Conservation (phyloP, 2,329 filamentous ascomycete species). For the Claviceps sp. region DNA sequence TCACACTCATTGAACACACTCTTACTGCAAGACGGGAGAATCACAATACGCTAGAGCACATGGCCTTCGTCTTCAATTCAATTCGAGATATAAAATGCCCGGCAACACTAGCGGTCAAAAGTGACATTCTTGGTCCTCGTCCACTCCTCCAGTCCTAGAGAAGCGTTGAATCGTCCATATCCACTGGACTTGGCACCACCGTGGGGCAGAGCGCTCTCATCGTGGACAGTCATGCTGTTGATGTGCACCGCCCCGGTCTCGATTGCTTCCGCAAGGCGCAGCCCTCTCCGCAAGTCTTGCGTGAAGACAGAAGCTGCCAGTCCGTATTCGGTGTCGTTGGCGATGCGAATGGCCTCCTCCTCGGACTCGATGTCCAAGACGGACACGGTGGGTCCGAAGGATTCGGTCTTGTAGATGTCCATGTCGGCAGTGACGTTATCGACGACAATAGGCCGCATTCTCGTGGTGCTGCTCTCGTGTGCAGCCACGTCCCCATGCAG, state of each 20-base stretch:
- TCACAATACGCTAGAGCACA: too few relatives aligned
- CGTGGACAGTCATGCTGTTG: constrained; percentile 52
- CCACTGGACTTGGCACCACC: constrained; percentile 54
- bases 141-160: constrained; percentile 46
- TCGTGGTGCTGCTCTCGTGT: constrained; percentile 19
- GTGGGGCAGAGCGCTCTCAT: constrained; percentile 50
- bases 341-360: constrained; percentile 58
- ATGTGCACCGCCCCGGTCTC: constrained; percentile 58
- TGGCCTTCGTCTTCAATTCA: too few relatives aligned
- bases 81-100: too few relatives aligned
- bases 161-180: constrained; percentile 45
- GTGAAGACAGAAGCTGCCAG: constrained; percentile 62
- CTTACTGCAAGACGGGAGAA: too few relatives aligned
- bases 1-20: too few relatives aligned
- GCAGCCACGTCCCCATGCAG: constrained; percentile 25
- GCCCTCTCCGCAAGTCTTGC: constrained; percentile 43
- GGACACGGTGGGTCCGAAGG: constrained; percentile 63
- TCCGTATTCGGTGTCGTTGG: constrained; percentile 75
- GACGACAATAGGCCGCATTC: constrained; percentile 53
- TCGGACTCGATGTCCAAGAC: constrained; percentile 53
- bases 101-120: constrained; percentile 25
- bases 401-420: constrained; percentile 64
- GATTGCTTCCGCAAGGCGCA: constrained; percentile 47
- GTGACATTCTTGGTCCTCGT: constrained; percentile 51
- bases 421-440: constrained; percentile 48